Conservation (phyloP, 2,329 filamentous ascomycete species). For the Hypoxylon sp. region DNA sequence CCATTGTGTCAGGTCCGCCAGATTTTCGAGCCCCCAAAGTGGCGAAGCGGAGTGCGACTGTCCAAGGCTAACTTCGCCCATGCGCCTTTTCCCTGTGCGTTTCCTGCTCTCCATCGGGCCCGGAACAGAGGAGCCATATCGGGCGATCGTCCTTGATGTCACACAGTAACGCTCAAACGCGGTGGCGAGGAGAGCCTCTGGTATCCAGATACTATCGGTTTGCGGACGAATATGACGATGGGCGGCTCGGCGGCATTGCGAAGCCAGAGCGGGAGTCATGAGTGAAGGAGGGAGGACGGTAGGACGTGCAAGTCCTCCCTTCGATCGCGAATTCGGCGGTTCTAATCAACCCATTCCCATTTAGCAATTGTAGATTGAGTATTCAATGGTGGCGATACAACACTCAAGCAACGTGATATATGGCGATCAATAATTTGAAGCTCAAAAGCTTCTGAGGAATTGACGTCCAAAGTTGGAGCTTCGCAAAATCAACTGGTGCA, state of each 20-base stretch:
- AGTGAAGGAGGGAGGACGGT: slow-evolving; percentile 31
- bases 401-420: not conserved
- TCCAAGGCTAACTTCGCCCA: slow-evolving; percentile 65
- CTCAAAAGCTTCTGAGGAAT: slow-evolving; percentile 11
- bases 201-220: slow-evolving; percentile 69
- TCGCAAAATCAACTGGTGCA: slow-evolving; percentile 31
- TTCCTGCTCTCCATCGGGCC: slow-evolving; percentile 70
- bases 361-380: not conserved
- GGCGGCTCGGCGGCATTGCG: slow-evolving; percentile 65
- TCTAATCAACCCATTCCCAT: slow-evolving; percentile 28
- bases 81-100: slow-evolving; percentile 67
- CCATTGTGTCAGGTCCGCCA: slow-evolving; percentile 64
- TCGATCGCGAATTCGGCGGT: slow-evolving; percentile 29
- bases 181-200: slow-evolving; percentile 67
- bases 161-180: slow-evolving; percentile 64
- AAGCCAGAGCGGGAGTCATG: slow-evolving; percentile 64
- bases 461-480: slow-evolving; percentile 33
- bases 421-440: not conserved
- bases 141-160: slow-evolving; percentile 47
- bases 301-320: slow-evolving; percentile 11
- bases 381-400: not conserved
- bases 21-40: slow-evolving; percentile 64
- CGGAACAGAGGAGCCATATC: slow-evolving; percentile 59
- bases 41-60: slow-evolving; percentile 54
- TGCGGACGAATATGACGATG: slow-evolving; percentile 58